Percentiles rank a stretch among this genome's conserved stretches.
Conservation (phyloP, 257 asterid species). For the Primulina tabacum region DNA sequence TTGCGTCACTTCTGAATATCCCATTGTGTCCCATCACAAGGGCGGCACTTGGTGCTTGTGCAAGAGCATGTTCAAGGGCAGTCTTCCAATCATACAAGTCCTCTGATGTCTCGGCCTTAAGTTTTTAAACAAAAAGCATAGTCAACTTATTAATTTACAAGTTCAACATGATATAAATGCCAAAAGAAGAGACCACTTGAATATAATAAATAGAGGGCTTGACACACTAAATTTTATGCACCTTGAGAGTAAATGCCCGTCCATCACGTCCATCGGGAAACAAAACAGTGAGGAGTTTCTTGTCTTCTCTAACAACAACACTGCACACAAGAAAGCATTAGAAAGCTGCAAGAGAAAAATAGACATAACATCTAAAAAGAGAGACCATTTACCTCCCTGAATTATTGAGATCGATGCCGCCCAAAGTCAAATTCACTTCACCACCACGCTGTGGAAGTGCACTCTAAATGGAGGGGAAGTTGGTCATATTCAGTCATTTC, state of each 20-base stretch:
- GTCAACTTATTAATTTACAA: slow-evolving; percentile 11
- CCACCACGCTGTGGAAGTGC: slow-evolving; percentile 92
- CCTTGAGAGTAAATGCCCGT: slow-evolving; percentile 93
- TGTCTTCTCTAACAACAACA: slow-evolving; percentile 96
- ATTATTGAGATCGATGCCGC: slow-evolving; percentile 91
- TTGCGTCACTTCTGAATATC: slow-evolving; percentile 69
- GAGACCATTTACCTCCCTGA: slow-evolving; percentile 69
- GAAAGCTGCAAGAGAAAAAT: slow-evolving; percentile 18
- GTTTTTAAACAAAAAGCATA: slow-evolving; percentile 25
- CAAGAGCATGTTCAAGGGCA: slow-evolving; percentile 88
- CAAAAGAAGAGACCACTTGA: slow-evolving; percentile 3
- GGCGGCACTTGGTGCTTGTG: slow-evolving; percentile 91
- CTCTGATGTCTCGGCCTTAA: slow-evolving; percentile 85
- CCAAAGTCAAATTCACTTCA: slow-evolving; percentile 88
- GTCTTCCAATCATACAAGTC: slow-evolving; percentile 95
- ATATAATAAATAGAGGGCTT: not conserved
- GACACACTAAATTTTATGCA: slow-evolving; percentile 23
- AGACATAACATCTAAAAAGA: slow-evolving; percentile 11
- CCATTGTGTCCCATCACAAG: slow-evolving; percentile 97
- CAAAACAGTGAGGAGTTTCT: slow-evolving; percentile 76
- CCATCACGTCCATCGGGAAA: slow-evolving; percentile 98
- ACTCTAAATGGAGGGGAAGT: slow-evolving; percentile 45
- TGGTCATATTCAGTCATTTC: slow-evolving; percentile 16
- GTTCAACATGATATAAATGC: slow-evolving; percentile 13
- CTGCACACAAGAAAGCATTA: slow-evolving; percentile 41